Evolutionary conservation across 371 early-diverging fungal genomes (phyloP).

Genomic region (Conidiobolus incongruus): DNA sequence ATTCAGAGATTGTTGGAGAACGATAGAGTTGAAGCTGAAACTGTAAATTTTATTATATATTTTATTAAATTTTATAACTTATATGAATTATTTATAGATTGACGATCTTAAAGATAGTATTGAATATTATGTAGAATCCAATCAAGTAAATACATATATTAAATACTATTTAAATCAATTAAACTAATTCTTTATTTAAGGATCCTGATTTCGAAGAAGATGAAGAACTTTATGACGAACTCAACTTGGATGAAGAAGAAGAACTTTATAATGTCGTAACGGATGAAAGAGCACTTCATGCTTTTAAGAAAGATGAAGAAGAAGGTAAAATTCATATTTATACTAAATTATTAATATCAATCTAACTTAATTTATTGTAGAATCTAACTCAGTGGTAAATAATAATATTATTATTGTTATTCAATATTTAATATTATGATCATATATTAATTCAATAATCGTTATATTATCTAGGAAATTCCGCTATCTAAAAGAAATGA

Average conservation of each 20-base stretch:
- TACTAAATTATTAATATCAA: conserved; percentile 7
- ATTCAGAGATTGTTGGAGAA: conserved; percentile 80
- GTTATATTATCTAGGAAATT: too few species aligned
- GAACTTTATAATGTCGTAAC: conserved; percentile 38
- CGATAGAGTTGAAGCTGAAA: conserved; percentile 59
- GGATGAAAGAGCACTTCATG: conserved; percentile 15
- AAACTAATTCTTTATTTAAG: too few species aligned
- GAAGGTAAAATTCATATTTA: conserved; percentile 20
- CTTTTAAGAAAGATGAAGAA: conserved; percentile 44
- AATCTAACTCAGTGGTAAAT: too few species aligned
- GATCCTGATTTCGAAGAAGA: conserved; percentile 81
- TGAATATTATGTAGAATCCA: conserved; percentile 71
- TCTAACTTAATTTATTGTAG: conserved; percentile 8
- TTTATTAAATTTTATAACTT: conserved; percentile 1
- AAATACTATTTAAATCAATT: background rate
- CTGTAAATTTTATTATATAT: conserved; percentile 15
- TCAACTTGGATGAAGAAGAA: conserved; percentile 76
- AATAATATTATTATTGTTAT: too few species aligned
- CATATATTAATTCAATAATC: too few species aligned
- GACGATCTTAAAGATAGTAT: conserved; percentile 60
- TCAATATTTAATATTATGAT: too few species aligned
- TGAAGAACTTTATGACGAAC: conserved; percentile 77
- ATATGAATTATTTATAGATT: conserved; percentile 16
- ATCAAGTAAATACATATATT: conserved; percentile 19
- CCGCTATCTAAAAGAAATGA: too few species aligned